A percentile compares a stretch with the other conserved stretches of the same genome.
phyloP scores from a whole-genome alignment of 1,284 basidiomycete genomes.

The Cryptococcus sp. region DNA sequence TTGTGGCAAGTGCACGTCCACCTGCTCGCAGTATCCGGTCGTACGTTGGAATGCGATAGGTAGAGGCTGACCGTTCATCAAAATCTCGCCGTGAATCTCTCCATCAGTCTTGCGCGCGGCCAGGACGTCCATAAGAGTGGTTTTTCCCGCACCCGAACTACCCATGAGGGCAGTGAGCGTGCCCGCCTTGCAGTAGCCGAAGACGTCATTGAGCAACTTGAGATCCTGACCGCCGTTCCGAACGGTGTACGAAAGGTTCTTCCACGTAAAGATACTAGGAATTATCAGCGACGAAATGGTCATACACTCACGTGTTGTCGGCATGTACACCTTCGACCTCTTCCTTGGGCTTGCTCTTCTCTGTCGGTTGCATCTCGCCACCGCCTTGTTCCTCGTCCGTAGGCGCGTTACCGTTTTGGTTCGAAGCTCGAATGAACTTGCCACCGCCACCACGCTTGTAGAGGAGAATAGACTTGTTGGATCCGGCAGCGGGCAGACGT shows the following conservation, averaged over 20 bases:
- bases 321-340: conserved; percentile 19
- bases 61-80: conserved; percentile 56
- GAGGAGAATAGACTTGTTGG: conserved; percentile 38
- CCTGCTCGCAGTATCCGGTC: conserved; percentile 56
- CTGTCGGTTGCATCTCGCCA: conserved; percentile 26
- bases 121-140: conserved; percentile 56
- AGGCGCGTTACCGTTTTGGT: conserved; percentile 31
- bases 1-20: conserved; percentile 45
- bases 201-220: conserved; percentile 56
- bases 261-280: conserved; percentile 53
- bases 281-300: background rate
- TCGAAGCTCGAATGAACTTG: conserved; percentile 35
- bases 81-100: conserved; percentile 51
- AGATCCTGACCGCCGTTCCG: conserved; percentile 51
- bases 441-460: conserved; percentile 46
- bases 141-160: conserved; percentile 53
- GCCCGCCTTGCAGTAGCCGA: conserved; percentile 59
- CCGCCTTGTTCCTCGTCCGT: conserved; percentile 33
- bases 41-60: conserved; percentile 59
- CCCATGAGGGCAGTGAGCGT: conserved; percentile 58
- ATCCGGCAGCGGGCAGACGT: conserved; percentile 41
- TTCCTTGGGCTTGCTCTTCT: conserved; percentile 21
- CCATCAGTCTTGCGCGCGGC: conserved; percentile 53
- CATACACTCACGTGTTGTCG: conserved; percentile 27
- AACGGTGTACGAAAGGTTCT: conserved; percentile 56